Evolutionary conservation across 2,329 filamentous ascomycete species (phyloP).

Genomic region (Calycina herbarum): DNA sequence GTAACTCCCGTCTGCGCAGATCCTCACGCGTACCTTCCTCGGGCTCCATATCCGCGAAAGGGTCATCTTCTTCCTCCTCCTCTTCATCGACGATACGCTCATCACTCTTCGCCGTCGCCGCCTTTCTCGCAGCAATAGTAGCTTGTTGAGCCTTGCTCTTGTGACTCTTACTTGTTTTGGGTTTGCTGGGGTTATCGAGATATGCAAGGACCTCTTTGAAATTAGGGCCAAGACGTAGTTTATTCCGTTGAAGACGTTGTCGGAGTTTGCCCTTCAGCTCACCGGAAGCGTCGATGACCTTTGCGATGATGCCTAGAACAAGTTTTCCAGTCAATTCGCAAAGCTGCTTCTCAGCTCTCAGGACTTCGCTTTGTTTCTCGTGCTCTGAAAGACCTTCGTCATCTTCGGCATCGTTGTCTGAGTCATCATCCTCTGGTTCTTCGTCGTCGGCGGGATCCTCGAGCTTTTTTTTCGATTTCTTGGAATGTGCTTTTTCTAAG

Average conservation of each 20-base stretch:
- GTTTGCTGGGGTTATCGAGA: constrained; percentile 66
- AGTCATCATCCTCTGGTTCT: constrained; percentile 65
- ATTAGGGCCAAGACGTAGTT: constrained; percentile 75
- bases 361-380: constrained; percentile 61
- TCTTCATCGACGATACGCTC: constrained; percentile 36
- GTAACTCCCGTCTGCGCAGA: constrained; percentile 52
- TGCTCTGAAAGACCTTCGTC: constrained; percentile 55
- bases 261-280: constrained; percentile 63
- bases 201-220: constrained; percentile 82
- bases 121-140: constrained; percentile 46
- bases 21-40: constrained; percentile 63
- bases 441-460: constrained; percentile 71
- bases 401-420: constrained; percentile 60
- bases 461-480: constrained; percentile 61
- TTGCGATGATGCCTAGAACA: constrained; percentile 75
- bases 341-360: constrained; percentile 80
- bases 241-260: constrained; percentile 75
- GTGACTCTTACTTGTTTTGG: constrained; percentile 43
- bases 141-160: constrained; percentile 45
- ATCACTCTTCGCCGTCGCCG: constrained; percentile 39
- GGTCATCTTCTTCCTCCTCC: constrained; percentile 35
- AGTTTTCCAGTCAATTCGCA: constrained; percentile 85
- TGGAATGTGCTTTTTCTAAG: constrained; percentile 76
- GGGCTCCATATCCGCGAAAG: constrained; percentile 50
- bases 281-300: constrained; percentile 67